phyloP scores from a whole-genome alignment of 345 rosid species.

The Streptanthus diversifolius region DNA sequence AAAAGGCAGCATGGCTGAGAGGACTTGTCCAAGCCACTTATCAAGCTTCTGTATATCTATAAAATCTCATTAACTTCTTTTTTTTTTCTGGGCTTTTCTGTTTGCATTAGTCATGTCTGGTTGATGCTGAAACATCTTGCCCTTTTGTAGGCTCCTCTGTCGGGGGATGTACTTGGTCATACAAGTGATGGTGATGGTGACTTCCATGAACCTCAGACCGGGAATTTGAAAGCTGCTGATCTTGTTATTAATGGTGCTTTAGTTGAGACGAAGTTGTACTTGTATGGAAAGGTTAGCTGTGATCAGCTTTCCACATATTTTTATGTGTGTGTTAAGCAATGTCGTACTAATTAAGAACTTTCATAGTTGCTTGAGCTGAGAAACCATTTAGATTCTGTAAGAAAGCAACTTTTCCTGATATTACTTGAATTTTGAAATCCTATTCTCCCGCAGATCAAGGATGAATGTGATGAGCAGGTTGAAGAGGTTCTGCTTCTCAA shows the following conservation, averaged over 20 bases:
- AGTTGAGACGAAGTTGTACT: constrained; percentile 64
- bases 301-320: constrained; percentile 18
- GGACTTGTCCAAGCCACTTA: constrained; percentile 87
- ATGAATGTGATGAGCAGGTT: constrained; percentile 38
- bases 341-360: neutral
- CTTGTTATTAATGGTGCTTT: constrained; percentile 79
- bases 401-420: constrained; percentile 4
- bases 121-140: constrained; percentile 4
- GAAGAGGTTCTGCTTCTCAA: constrained; percentile 75
- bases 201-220: constrained; percentile 43
- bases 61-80: neutral
- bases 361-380: constrained; percentile 9
- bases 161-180: constrained; percentile 62
- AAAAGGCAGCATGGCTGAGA: constrained; percentile 77
- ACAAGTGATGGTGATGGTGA: constrained; percentile 38
- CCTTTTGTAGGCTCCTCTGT: constrained; percentile 60
- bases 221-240: constrained; percentile 56
- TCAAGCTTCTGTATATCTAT: constrained; percentile 78
- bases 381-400: constrained; percentile 14
- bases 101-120: constrained; percentile 17
- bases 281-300: constrained; percentile 76
- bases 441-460: constrained; percentile 49
- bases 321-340: neutral
- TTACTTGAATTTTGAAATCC: constrained; percentile 8
- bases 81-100: constrained; percentile 15